phyloP scores from a whole-genome alignment of 225 moss, liverwort and hornwort species.

The Straminergon stramineum region DNA sequence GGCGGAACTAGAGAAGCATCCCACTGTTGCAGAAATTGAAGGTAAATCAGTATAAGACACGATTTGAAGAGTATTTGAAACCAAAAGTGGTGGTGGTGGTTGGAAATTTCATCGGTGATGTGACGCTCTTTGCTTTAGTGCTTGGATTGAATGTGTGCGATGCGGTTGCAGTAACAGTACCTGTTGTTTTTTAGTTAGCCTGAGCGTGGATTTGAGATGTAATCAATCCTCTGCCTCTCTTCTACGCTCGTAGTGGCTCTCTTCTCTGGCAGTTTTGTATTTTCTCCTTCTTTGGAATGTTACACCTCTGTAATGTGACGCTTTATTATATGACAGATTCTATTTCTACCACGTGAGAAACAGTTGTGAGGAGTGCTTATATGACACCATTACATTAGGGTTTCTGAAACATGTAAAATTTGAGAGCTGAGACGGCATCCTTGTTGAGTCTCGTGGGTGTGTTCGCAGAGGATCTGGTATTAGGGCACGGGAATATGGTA shows the following conservation, averaged over 20 bases:
- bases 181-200: background rate
- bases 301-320: background rate
- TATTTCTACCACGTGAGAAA: background rate
- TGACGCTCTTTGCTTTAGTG: background rate
- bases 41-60: background rate
- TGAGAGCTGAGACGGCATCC: background rate
- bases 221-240: background rate
- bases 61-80: background rate
- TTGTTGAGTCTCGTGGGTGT: background rate
- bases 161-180: background rate
- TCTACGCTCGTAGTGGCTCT: background rate
- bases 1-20: background rate
- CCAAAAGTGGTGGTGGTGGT: background rate
- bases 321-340: background rate
- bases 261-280: background rate
- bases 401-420: background rate
- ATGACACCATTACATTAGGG: background rate
- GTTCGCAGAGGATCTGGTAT: background rate
- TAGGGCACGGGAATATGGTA: background rate
- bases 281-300: background rate
- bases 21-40: background rate
- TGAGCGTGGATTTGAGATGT: background rate
- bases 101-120: too few species aligned
- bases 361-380: background rate
- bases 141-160: background rate